Evolutionary conservation across 2,329 filamentous ascomycete genomes (phyloP), one percentile per base, ranked within the genome.

Genomic region (Neopestalotiopsis sp.): DNA sequence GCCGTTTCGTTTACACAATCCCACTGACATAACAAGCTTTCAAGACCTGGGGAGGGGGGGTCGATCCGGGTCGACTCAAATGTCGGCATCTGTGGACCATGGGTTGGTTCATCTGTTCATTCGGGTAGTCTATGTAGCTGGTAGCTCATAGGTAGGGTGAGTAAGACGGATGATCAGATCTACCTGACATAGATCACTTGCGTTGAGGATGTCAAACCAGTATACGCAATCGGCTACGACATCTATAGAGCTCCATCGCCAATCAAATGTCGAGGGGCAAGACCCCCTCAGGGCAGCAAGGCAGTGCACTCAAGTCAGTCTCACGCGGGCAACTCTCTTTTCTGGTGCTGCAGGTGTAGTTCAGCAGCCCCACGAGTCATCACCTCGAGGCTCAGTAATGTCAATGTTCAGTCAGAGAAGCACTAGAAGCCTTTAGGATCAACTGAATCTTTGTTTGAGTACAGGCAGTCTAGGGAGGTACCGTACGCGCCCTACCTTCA

Each of bases 1-100:
- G 59, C 32, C 20, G 59, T 62, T 62, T 62, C 59, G 59, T 34
- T 62, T 62, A 62, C 59, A 62, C 59, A 62, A 62, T 40, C 30
- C 14, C 32, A 34, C 32, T 12, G 32, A 34, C 13, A 34, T 20
- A 28, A 62, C 59, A 40, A 34, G 32, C 30, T 20, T 34, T 34
- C 14, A 38, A 40, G 59, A 20, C 32, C 34, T 40, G 59, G 32
- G 17, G 45, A n/a, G 59, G 59, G 12, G 32, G 57, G n/a, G 30
- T 40, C n/a, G 59, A 62, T 38, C 59, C 32, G 30, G 59, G 5
- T 62, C 32, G 30, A 34, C 13, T 38, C 13, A 13, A 30, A 62
- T 17, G n/a, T 34, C 34, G 59, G 34, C 59, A 17, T 38, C 30
- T 62, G 34, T 40, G 28, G 34, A 14, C 59, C 32, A 34, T 9